Evolutionary conservation across 768 basidiomycete species (phyloP).

Genomic region (Pleurotus citrinopileatus): DNA sequence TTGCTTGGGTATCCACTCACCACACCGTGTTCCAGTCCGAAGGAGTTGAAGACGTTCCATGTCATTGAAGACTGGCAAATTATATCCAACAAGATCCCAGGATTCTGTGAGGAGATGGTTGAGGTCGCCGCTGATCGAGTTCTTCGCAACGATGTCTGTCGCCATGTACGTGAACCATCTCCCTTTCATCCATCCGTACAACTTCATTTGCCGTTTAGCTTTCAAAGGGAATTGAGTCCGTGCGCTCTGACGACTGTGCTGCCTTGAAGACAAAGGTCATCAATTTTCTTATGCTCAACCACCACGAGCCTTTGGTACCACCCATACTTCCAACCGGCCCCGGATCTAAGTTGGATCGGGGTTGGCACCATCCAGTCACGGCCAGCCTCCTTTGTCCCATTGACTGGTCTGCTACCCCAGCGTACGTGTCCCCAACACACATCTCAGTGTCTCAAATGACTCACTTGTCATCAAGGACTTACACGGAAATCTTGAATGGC

Average conservation of each 20-base stretch:
- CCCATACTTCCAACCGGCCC: conserved; percentile 12
- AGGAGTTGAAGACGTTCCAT: neutral
- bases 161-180: neutral
- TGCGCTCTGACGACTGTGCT: neutral
- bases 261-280: neutral
- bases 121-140: neutral
- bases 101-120: conserved; percentile 8
- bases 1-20: neutral
- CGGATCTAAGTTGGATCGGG: conserved; percentile 8
- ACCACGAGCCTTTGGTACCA: conserved; percentile 13
- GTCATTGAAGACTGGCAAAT: neutral
- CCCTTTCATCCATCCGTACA: neutral
- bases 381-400: conserved; percentile 25
- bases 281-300: neutral
- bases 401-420: neutral
- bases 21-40: neutral
- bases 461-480: neutral
- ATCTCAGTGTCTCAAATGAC: neutral
- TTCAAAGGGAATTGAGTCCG: neutral
- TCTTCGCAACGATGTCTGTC: neutral
- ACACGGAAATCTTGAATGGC: neutral
- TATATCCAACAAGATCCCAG: neutral
- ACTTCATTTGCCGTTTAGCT: neutral
- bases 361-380: conserved; percentile 22
- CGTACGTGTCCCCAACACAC: neutral